Evolutionary conservation across 2,329 filamentous ascomycete species (phyloP), one percentile per base, ranked within the genome.

Genomic region (Diaporthe nobilis): DNA sequence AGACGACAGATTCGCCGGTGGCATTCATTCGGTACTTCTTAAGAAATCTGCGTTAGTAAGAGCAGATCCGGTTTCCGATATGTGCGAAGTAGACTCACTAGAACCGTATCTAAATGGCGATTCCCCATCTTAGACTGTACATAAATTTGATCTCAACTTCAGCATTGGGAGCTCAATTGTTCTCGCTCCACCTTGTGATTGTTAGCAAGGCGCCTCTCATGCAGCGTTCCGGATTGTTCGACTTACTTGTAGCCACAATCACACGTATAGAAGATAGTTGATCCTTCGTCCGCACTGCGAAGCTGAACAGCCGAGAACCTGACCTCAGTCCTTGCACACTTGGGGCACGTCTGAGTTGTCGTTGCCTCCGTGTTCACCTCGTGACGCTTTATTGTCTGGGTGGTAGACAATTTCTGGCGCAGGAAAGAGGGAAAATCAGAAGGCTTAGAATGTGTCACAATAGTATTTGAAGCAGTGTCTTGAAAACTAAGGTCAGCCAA

Each of bases 261-360:
- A 85, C 96, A 98, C 76, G 90, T 93, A 85, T 95, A 98, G 82
- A 98, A 97, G 73, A 98, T 91, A 0, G 96, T 98, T 78, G 93
- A 95, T 77, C 97, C 97, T 91, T 98, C 96, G 84, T 99, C 97
- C 73, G 96, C 97, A 87, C 95, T 93, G 80, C 96, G 93, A 81
- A 98, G 87, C 84, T 99, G 97, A 77, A 95, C 91, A 3, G 94
- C 94, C 68, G 95, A 94, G 83, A 93, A 98, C 80, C 92, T 94
- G 84, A 98, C 95, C 82, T 98, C 93, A 72, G 92, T 92, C 72
- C 92, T 88, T 22, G 93, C 95, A 83, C 97, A 98, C 81, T 95
- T 92, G 61, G 93, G 90, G 83, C 97, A 98, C 60, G 89, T 92
- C 83, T 93, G 89, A 76, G 90, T 86, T 79, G 90, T 94, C 58